Percentiles rank a stretch among this genome's conserved stretches.
Conservation (phyloP, 805 yeast genomes). For the Scheffersomyces stipitis region DNA sequence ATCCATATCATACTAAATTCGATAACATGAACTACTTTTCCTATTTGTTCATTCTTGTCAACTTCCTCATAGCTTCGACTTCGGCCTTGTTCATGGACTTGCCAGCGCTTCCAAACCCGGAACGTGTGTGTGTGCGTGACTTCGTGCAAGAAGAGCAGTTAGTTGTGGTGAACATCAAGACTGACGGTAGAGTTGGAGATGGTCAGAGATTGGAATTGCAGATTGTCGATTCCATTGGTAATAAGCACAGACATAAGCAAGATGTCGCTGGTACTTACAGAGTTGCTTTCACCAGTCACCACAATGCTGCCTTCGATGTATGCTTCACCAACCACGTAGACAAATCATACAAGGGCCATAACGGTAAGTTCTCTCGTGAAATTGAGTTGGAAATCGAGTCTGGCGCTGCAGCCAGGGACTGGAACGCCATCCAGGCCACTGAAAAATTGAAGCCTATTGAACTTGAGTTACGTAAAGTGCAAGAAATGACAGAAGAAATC, state of each 20-base stretch:
- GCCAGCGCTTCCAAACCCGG: constrained; percentile 45
- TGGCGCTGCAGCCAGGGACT: constrained; percentile 96
- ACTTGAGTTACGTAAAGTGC: constrained; percentile 82
- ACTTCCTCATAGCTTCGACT: constrained; percentile 22
- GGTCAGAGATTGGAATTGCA: constrained; percentile 76
- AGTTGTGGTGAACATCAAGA: constrained; percentile 79
- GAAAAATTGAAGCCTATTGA: constrained; percentile 94
- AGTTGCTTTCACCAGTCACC: constrained; percentile 82
- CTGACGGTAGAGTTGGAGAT: constrained; percentile 78
- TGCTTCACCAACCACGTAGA: constrained; percentile 69
- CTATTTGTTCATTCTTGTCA: constrained; percentile 12
- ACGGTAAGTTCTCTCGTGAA: constrained; percentile 56
- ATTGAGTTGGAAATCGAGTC: constrained; percentile 90
- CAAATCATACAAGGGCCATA: constrained; percentile 24
- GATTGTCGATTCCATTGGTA: constrained; percentile 78
- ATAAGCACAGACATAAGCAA: constrained; percentile 72
- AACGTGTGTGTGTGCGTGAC: constrained; percentile 87
- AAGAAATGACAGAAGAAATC: constrained; percentile 83
- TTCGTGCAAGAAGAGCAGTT: constrained; percentile 81
- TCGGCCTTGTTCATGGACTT: constrained; percentile 53
- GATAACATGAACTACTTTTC: too few species aligned
- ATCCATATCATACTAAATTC: too few species aligned
- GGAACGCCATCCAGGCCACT: constrained; percentile 91
- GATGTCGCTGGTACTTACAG: constrained; percentile 71
- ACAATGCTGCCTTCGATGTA: constrained; percentile 83